phyloP scores from a whole-genome alignment of 768 basidiomycete genomes.

The Favolaschia claudopus region DNA sequence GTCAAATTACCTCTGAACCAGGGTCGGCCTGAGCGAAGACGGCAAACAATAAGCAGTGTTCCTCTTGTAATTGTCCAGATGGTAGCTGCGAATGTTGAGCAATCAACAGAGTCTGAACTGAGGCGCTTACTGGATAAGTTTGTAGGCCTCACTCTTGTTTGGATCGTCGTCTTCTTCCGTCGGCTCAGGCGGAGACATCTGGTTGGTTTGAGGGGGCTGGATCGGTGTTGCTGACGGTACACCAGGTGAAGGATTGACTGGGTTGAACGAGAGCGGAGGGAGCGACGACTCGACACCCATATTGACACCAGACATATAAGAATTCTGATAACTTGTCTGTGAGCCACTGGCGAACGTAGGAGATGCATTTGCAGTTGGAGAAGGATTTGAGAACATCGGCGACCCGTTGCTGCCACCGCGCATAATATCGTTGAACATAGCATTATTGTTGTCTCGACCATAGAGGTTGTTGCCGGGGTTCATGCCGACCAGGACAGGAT shows the following conservation, averaged over 20 bases:
- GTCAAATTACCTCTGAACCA: conserved; percentile 74
- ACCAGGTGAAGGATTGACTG: conserved; percentile 30
- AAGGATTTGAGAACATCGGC: conserved; percentile 60
- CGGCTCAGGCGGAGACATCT: conserved; percentile 48
- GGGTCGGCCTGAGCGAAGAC: conserved; percentile 84
- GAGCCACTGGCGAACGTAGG: conserved; percentile 47
- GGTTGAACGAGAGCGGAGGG: conserved; percentile 56
- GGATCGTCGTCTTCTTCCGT: conserved; percentile 73
- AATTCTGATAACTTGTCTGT: conserved; percentile 49
- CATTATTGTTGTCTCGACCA: conserved; percentile 48
- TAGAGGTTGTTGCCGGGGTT: conserved; percentile 57
- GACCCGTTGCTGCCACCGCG: conserved; percentile 57
- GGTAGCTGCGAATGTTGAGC: conserved; percentile 63
- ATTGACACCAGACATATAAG: conserved; percentile 65
- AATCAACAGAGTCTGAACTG: neutral
- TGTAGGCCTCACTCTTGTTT: conserved; percentile 80
- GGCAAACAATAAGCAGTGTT: conserved; percentile 90
- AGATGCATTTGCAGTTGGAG: conserved; percentile 48
- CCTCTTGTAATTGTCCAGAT: conserved; percentile 87
- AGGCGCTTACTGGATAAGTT: conserved; percentile 73
- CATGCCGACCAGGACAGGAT: conserved; percentile 66
- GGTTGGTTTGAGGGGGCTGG: conserved; percentile 32
- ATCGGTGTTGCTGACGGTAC: conserved; percentile 44
- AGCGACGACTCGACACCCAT: conserved; percentile 65
- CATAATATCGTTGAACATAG: conserved; percentile 69